A percentile compares a stretch with the other conserved stretches of the same genome.
phyloP scores from a whole-genome alignment of 2,329 filamentous ascomycete species.

The Penicillium concentricum region DNA sequence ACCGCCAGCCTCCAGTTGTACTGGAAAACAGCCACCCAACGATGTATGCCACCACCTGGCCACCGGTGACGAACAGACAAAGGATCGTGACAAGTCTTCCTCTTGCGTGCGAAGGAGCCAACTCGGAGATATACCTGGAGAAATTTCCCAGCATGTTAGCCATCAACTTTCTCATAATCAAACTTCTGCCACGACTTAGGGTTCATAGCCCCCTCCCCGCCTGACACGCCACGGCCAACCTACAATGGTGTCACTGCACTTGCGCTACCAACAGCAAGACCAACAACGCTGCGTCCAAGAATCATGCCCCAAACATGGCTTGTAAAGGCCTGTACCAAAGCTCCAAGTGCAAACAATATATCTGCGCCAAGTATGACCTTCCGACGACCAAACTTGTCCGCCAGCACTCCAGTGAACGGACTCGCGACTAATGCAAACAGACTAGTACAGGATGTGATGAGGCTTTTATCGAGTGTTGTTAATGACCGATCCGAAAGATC shows the following conservation, averaged over 20 bases:
- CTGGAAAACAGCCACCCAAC: slow-evolving; percentile 73
- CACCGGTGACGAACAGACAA: slow-evolving; percentile 78
- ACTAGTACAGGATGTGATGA: slow-evolving; percentile 59
- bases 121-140: slow-evolving; percentile 73
- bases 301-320: slow-evolving; percentile 48
- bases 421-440: slow-evolving; percentile 58
- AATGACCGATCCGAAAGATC: slow-evolving; percentile 52
- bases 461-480: slow-evolving; percentile 57
- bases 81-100: slow-evolving; percentile 80
- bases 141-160: neutral
- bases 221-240: slow-evolving; percentile 17
- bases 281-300: slow-evolving; percentile 47
- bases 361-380: slow-evolving; percentile 50
- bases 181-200: neutral
- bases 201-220: too few species aligned
- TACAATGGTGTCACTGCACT: slow-evolving; percentile 78
- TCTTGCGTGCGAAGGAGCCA: slow-evolving; percentile 72
- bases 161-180: neutral
- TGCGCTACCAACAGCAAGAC: slow-evolving; percentile 48
- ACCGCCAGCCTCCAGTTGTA: slow-evolving; percentile 70
- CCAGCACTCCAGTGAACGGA: slow-evolving; percentile 54
- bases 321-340: slow-evolving; percentile 44
- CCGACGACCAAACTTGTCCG: slow-evolving; percentile 49
- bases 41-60: slow-evolving; percentile 85
- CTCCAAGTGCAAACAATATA: slow-evolving; percentile 46